Evolutionary conservation across 176 grass and related monocot species (phyloP), one percentile per base, ranked within the genome.

Genomic region (Aegilops umbellulata): DNA sequence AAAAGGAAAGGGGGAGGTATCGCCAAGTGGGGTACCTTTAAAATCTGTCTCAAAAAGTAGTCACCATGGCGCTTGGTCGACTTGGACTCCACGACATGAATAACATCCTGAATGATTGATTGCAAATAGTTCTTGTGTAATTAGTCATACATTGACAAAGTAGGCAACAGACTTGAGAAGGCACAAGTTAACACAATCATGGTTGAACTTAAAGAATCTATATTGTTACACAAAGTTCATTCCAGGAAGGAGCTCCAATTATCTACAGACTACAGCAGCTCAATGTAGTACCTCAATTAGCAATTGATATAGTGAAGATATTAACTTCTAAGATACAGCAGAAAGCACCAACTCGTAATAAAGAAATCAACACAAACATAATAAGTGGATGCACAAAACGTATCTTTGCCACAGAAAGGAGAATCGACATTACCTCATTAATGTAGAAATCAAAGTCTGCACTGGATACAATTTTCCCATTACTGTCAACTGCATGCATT

Each of bases 21-120:
- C 47, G 4, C 23, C 11, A 74, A 63, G 69, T 74, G 12, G 5
- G 7, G 17, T 90, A 98, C 94, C 94, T 98, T 98, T 32, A 98
- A 94, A 90, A 98, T 91, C 74, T 98, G 97, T 65, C 94, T 93
- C 86, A 98, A 89, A 89, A 98, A 96, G 78, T 94, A 98, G 65
- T 98, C 97, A 78, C 94, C 93, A 24, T 95, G 89, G 11, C 70
- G 85, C 80, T 98, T 98, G 14, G 76, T 84, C 27, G 86, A 66
- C 76, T 95, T 96, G 32, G 97, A 90, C 76, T 98, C 97, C 72
- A 94, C 92, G 65, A 96, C 90, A 90, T 94, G 86, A 85, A 98
- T 84, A 69, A 86, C 41, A 91, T 98, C 97, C 97, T 95, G 85
- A n/a, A 70, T 32, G 51, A 55, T 65, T 32, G 51, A 55, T 65